These are phyloP conservation scores for Exophiala spinifera DNA, from an alignment of 2,329 filamentous ascomycete species.

Conservation along the genomic window DNA sequence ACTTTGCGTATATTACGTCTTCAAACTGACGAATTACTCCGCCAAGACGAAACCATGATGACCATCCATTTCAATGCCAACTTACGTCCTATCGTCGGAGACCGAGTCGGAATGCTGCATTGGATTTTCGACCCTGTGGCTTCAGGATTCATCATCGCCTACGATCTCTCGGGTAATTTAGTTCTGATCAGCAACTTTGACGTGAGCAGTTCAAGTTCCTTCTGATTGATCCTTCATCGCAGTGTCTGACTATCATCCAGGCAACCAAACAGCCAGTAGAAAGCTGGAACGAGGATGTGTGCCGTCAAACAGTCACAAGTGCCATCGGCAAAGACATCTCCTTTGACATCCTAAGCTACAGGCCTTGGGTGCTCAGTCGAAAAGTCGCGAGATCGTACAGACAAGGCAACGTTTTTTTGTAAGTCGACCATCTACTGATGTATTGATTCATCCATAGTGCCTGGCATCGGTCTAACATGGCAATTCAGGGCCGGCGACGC, in stretches of 20 bases:
- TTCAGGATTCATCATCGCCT: conserved; percentile 46
- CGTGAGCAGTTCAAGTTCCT: conserved; percentile 25
- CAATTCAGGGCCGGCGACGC: conserved; percentile 52
- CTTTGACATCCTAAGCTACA: conserved; percentile 41
- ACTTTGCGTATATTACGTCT: too few species aligned
- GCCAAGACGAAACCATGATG: conserved; percentile 46
- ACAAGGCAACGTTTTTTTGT: conserved; percentile 40
- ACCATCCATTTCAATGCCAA: conserved; percentile 47
- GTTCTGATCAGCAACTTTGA: conserved; percentile 48
- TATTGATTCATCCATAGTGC: conserved; percentile 45
- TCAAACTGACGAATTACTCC: not conserved
- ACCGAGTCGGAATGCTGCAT: conserved; percentile 44
- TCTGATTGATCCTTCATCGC: not conserved
- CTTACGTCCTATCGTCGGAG: conserved; percentile 37
- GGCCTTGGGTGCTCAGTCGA: conserved; percentile 43
- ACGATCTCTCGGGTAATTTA: conserved; percentile 42
- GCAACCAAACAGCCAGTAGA: conserved; percentile 36
- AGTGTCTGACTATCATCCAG: conserved; percentile 17
- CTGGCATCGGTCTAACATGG: conserved; percentile 28
- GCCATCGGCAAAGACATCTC: conserved; percentile 29
- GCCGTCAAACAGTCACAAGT: conserved; percentile 34
- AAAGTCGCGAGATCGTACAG: conserved; percentile 42
- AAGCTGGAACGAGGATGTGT: conserved; percentile 37
- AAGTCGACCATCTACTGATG: conserved; percentile 55
- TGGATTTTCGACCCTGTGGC: conserved; percentile 46